Evolutionary conservation across 1,139 yeast genomes (phyloP).

Genomic region (Yamadazyma friedrichii): DNA sequence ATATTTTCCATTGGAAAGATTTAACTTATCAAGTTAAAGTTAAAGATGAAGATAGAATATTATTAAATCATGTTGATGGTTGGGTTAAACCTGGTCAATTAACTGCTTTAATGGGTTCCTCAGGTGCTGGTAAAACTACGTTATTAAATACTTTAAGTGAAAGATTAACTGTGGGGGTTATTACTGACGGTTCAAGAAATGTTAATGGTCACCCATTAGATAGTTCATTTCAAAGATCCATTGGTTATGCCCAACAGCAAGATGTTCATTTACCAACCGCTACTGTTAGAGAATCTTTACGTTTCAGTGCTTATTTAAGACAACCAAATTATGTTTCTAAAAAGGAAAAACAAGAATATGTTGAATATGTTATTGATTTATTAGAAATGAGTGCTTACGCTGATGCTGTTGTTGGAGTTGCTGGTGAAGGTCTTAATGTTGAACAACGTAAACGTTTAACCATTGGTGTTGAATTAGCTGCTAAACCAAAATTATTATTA

Average conservation of each 20-base stretch:
- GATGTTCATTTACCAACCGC: slow-evolving; percentile 71
- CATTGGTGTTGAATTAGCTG: slow-evolving; percentile 82
- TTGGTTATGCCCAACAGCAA: slow-evolving; percentile 84
- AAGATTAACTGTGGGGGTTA: slow-evolving; percentile 75
- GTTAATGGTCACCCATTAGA: slow-evolving; percentile 72
- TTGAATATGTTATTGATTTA: slow-evolving; percentile 64
- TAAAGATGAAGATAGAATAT: slow-evolving; percentile 59
- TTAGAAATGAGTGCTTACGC: slow-evolving; percentile 74
- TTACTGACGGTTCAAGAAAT: slow-evolving; percentile 66
- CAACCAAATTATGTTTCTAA: slow-evolving; percentile 57
- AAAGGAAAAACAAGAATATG: slow-evolving; percentile 65
- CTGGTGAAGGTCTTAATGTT: slow-evolving; percentile 76
- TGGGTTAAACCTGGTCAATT: slow-evolving; percentile 69
- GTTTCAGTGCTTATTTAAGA: slow-evolving; percentile 73
- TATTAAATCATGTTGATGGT: slow-evolving; percentile 72
- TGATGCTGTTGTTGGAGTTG: slow-evolving; percentile 81
- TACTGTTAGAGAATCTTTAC: slow-evolving; percentile 76
- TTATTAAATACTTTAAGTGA: slow-evolving; percentile 69
- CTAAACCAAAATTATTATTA: slow-evolving; percentile 75
- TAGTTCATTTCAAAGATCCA: slow-evolving; percentile 72
- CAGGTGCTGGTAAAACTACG: slow-evolving; percentile 88
- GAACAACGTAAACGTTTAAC: slow-evolving; percentile 85
- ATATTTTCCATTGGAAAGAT: slow-evolving; percentile 78
- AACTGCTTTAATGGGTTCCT: slow-evolving; percentile 70
- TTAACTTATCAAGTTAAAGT: slow-evolving; percentile 73